Evolutionary conservation across 371 early-diverging fungal genomes (phyloP), one percentile per base, ranked within the genome.

Genomic region (Mucor ambiguus): DNA sequence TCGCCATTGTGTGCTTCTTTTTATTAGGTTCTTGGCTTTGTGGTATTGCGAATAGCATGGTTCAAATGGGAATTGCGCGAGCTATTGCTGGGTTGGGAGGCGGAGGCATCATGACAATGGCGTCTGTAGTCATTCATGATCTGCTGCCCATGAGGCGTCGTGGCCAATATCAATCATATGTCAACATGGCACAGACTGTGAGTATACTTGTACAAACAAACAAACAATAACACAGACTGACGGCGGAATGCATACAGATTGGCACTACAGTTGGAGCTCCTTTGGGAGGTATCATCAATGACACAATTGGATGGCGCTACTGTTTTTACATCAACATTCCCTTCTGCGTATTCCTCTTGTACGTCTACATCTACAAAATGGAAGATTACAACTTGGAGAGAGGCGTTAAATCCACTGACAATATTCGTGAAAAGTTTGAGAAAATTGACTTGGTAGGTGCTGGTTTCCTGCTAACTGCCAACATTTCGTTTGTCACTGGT

Each of bases 21-120:
- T 38, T 80, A 14, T 11, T 72, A 1, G 80, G 80, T 7, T 80
- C 86, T 2, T 61, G 80, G 26, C 64, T 81, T 20, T 85, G 88
- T 38, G 90, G 87, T 22, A 69, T 80, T 52, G 80, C 88, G 0
- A 70, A 62, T 22, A 78, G 75, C 7, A 86, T 89, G 87, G 73
- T 78, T 9, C 78, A 87, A 79, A 79, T 96, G 49, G 88, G 92
- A 43, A 73, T 88, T n/a, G 89, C 86, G 2, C 85, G 95, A 35
- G 92, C 92, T 4, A 60, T 92, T 37, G 85, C 92, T 3, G 93
- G 93, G 10, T 57, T 90, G 12, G 95, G 97, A 3, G 95, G 93
- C 0, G 92, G 91, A 10, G 96, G 96, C 1, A 71, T 95, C 10
- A 64, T 68, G 66, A 72, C 76, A 0, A 69, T 76, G 72, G 70